Conservation (phyloP, 257 asterid species). For the Gentiana macrophylla region DNA sequence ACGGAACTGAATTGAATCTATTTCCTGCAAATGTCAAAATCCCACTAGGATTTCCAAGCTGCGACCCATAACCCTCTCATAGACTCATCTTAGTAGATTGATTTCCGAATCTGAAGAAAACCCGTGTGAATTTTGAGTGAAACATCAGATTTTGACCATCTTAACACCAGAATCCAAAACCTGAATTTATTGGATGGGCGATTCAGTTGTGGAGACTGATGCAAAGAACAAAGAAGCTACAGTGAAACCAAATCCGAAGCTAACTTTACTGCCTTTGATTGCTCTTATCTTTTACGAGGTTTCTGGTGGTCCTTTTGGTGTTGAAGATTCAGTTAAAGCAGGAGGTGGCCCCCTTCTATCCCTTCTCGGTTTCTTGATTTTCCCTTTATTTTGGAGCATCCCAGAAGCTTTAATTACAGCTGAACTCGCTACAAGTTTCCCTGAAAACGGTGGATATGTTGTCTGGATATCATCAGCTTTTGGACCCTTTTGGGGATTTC, state of each 20-base stretch:
- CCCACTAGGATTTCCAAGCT: too few relatives aligned
- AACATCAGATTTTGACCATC: too few relatives aligned
- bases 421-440: constrained; percentile 74
- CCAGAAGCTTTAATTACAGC: constrained; percentile 86
- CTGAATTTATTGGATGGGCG: constrained; percentile 23
- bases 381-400: constrained; percentile 77
- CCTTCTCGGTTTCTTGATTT: constrained; percentile 63
- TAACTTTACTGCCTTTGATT: constrained; percentile 59
- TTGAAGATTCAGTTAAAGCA: constrained; percentile 71
- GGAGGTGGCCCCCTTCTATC: constrained; percentile 77
- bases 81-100: too few relatives aligned
- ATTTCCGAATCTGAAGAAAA: too few relatives aligned
- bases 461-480: constrained; percentile 81
- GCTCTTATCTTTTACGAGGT: constrained; percentile 89
- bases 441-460: constrained; percentile 79
- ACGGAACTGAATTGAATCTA: too few relatives aligned
- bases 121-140: too few relatives aligned
- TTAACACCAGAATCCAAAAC: neutral
- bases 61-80: too few relatives aligned
- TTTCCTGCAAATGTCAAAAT: too few relatives aligned
- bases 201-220: constrained; percentile 27
- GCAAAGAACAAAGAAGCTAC: constrained; percentile 3
- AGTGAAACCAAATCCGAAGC: constrained; percentile 34
- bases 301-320: constrained; percentile 92
- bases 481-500: constrained; percentile 82